phyloP scores from a whole-genome alignment of 257 asterid genomes.

The Nicotiana sylvestris region DNA sequence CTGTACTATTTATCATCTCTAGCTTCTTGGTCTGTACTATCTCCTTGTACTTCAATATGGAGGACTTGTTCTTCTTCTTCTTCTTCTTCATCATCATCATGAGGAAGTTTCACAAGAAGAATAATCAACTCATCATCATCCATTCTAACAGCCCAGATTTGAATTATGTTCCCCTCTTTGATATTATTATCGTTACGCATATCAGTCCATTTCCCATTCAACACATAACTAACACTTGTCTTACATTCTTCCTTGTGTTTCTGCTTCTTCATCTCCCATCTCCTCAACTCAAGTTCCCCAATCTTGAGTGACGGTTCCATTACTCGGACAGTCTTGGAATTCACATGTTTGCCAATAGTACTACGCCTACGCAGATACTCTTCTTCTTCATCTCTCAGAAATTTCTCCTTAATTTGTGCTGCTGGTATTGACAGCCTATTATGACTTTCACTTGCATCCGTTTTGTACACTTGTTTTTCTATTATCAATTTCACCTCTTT shows the following conservation, averaged over 20 bases:
- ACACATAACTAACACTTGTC: background rate
- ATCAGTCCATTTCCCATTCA: background rate
- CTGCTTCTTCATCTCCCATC: background rate
- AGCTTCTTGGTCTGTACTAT: background rate
- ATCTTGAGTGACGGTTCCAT: background rate
- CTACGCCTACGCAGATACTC: background rate
- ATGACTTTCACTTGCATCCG: background rate
- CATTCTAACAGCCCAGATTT: background rate
- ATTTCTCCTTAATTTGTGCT: background rate
- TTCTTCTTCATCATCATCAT: background rate
- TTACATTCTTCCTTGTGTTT: background rate
- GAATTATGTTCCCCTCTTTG: background rate
- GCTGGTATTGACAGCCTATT: background rate
- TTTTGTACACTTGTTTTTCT: background rate
- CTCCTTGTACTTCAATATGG: background rate
- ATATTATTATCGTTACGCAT: background rate
- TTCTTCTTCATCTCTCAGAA: background rate
- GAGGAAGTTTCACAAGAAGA: background rate
- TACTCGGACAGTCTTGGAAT: background rate
- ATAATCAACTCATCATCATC: background rate
- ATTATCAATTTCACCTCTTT: background rate
- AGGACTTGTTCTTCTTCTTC: background rate
- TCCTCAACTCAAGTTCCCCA: background rate
- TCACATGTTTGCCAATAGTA: background rate
- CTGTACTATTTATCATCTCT: no score